phyloP scores from a whole-genome alignment of 2,329 filamentous ascomycete species.

The Geoglossum cookeanum region DNA sequence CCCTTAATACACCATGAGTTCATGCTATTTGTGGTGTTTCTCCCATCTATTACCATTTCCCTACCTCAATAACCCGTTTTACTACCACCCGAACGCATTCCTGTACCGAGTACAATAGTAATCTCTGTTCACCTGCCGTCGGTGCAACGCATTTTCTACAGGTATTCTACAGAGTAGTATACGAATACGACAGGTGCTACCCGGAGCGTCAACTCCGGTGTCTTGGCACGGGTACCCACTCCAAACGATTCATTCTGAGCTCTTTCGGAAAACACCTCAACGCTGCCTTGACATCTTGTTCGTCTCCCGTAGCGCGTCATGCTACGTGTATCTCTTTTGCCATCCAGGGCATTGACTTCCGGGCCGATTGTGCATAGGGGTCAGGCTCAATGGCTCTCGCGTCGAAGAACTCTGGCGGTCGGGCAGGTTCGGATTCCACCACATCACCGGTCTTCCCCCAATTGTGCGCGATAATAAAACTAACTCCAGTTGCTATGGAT shows the following conservation, averaged over 20 bases:
- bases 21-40: background rate
- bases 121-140: background rate
- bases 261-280: background rate
- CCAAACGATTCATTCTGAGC: background rate
- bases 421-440: constrained; percentile 14
- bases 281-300: background rate
- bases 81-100: background rate
- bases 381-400: constrained; percentile 23
- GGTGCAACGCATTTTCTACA: background rate
- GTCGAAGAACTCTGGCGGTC: constrained; percentile 7
- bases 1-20: background rate
- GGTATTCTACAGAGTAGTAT: no score
- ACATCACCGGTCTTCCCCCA: background rate
- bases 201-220: background rate
- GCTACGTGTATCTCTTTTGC: constrained; percentile 34
- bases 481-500: background rate
- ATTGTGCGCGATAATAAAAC: background rate
- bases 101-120: background rate
- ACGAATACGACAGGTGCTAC: no score
- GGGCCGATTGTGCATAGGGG: constrained; percentile 20
- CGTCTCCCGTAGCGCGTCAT: constrained; percentile 26
- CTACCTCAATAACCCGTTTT: background rate
- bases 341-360: constrained; percentile 25
- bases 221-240: background rate
- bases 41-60: background rate